Evolutionary conservation across 495 filamentous ascomycete species (phyloP), one percentile per base, ranked within the genome.

Genomic region (Viridothelium virens): DNA sequence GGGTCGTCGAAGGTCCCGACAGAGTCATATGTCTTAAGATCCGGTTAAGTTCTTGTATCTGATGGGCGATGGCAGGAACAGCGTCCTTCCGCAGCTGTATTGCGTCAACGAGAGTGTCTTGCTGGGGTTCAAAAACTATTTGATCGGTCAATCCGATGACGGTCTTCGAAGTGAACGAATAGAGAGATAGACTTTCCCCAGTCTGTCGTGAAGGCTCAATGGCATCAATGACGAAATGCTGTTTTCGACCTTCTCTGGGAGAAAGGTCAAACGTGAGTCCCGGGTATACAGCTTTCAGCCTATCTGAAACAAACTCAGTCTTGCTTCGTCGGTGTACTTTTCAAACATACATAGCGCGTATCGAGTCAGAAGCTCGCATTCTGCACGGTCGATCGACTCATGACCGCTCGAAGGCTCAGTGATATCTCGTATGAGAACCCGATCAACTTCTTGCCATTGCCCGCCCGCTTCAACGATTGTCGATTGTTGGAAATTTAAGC

Each of bases 401-500:
- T 69, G 64, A 7, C 77, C 76, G 66, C 69, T 75, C 11, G 80
- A 79, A 34, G 74, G 39, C 56, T 79, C 73, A 0, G 80, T 80
- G 50, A 80, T 75, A 66, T 89, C 86, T 41, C 73, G 74, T 3
- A 90, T 68, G 3, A 73, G 70, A 38, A 88, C 75, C 3, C 72
- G 72, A 39, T 77, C 72, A 56, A 82, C 79, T 34, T 79, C 75
- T 34, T 67, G 39, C 18, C 81, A 67, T 18, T 70, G n/a, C 0
- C 70, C 70, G 11, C 80, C 77, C 7, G 75, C 67, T 64, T 75
- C 53, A 34, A 59, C 80, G 31, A 76, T 80, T 67, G 90, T 80
- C 33, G 74, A 77, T 16, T 89, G 75, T 59, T 84, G 81, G 64
- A 89, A 74, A 56, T 85, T 86, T 71, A 89, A 82, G 46, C 80